Percentiles rank a stretch among this genome's conserved stretches.
phyloP scores from a whole-genome alignment of 768 basidiomycete species.

The Ramaria sp. region DNA sequence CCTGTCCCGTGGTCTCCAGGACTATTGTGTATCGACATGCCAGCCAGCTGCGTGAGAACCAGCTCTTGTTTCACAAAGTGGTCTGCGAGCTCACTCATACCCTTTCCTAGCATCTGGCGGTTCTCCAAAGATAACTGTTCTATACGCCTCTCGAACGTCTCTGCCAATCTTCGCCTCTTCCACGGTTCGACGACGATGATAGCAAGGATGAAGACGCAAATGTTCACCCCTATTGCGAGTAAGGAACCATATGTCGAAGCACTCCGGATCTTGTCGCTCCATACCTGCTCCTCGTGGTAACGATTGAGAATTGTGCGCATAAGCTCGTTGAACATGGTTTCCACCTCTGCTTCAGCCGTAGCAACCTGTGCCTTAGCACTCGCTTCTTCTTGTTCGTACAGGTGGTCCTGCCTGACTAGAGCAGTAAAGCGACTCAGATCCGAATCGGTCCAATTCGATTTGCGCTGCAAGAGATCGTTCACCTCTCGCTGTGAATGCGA shows the following conservation, averaged over 20 bases:
- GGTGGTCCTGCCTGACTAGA: constrained; percentile 85
- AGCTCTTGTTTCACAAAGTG: constrained; percentile 13
- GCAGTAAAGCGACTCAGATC: constrained; percentile 85
- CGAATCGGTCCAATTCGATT: constrained; percentile 81
- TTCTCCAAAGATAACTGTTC: constrained; percentile 41
- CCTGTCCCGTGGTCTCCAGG: not conserved
- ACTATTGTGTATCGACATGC: too few relatives aligned
- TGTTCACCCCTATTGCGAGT: constrained; percentile 75
- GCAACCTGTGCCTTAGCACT: constrained; percentile 57
- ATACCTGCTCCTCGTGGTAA: constrained; percentile 98
- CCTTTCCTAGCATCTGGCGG: constrained; percentile 18
- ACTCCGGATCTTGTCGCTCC: constrained; percentile 98
- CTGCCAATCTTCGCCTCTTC: constrained; percentile 79
- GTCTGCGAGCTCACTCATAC: constrained; percentile 10
- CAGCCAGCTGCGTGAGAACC: constrained; percentile 6
- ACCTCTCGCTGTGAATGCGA: constrained; percentile 89
- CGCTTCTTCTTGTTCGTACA: constrained; percentile 70
- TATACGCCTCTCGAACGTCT: constrained; percentile 84
- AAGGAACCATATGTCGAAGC: constrained; percentile 90
- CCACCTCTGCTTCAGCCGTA: constrained; percentile 68
- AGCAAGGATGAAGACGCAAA: constrained; percentile 83
- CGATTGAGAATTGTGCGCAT: constrained; percentile 77
- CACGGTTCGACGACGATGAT: constrained; percentile 92
- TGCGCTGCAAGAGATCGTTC: constrained; percentile 89
- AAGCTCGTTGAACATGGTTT: constrained; percentile 77